Evolutionary conservation across 345 rosid genomes (phyloP), one percentile per base, ranked within the genome.

Genomic region (Citrus mangshanensis): DNA sequence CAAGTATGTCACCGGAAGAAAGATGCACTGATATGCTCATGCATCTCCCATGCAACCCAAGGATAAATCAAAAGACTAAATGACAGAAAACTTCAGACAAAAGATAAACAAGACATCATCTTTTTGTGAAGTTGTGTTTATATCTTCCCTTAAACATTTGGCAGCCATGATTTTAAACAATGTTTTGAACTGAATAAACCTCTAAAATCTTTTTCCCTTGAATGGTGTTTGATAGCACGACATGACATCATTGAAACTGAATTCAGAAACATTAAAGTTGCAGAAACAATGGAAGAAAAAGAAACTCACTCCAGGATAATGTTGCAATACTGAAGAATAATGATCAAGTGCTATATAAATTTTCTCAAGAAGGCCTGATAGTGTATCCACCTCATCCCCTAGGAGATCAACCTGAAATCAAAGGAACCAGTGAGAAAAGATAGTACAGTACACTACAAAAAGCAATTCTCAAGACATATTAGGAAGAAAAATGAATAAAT

Each of bases 261-360:
- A 46, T 14, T 54, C 32, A 42, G 24, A 37, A 60, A 25, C 42
- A 64, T 30, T 12, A 27, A 54, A 55, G 16, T 51, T 28, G 63
- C 34, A 70, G 10, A 66, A 32, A 54, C 72, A 24, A 64, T 3
- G 28, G 56, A 18, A 78, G 27, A 77, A 73, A 37, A 65, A 68
- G 58, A 63, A 58, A 81, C 91, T 89, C 89, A 97, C 99, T 58
- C 98, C 97, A 49, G 98, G 90, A 88, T 97, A 97, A 79, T 97
- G 97, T 79, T 85, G 81, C 85, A 94, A 83, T 78, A 97, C 64
- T 12, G 98, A 97, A 77, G 98, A 93, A 77, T 97, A 97, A 86
- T 97, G 98, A 83, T 97, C 98, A 24, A 97, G 88, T 3, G 94
- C 98, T 65, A 94, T 92, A 82, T 94, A 94, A 74, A 97, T 92